Evolutionary conservation across 805 yeast genomes (phyloP), one percentile per base, ranked within the genome.

Genomic region (Lipomyces yamadae): DNA sequence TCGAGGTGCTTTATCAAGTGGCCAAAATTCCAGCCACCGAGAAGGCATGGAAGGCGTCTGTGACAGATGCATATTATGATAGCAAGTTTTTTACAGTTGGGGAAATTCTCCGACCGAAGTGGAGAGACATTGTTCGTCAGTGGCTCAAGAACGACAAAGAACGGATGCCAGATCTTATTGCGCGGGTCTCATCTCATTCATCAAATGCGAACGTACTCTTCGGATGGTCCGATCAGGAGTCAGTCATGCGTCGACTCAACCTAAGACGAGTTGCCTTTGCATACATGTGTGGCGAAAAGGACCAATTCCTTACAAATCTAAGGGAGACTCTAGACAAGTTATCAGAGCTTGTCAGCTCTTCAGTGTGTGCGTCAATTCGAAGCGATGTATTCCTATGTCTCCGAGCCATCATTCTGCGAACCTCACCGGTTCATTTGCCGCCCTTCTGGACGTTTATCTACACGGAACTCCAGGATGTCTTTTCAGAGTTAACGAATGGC

Each of bases 181-280:
- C 72, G 24, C 76, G 79, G 56, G 72, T 82, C 0, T 83, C 84
- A 58, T 75, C 84, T 42, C 81, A 82, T 62, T 84, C 88, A 2
- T 79, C 86, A 30, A 78, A 76, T 54, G 81, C 87, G 0, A 83
- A 89, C 2, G 86, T 88, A 29, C 79, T 90, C 4, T 91, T 91
- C 77, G 87, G 84, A 48, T 88, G 93, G 87, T 88, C 86, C 67
- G 92, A 89, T 64, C 84, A 88, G 15, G 95, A 90, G 71, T 81
- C 84, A 13, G 83, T 83, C 48, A 78, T 79, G 33, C 86, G 86
- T 69, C 78, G 82, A 1, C 78, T 80, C 67, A 84, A 86, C 56
- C 74, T 93, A 58, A 84, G 84, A 64, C 83, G 96, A 62, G 81
- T 91, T 0, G 79, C 90, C 0, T 91, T 87, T 70, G 73, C 95